Evolutionary conservation across 108 stramenopile species (phyloP).

Genomic region (Schizochytrium sp.): DNA sequence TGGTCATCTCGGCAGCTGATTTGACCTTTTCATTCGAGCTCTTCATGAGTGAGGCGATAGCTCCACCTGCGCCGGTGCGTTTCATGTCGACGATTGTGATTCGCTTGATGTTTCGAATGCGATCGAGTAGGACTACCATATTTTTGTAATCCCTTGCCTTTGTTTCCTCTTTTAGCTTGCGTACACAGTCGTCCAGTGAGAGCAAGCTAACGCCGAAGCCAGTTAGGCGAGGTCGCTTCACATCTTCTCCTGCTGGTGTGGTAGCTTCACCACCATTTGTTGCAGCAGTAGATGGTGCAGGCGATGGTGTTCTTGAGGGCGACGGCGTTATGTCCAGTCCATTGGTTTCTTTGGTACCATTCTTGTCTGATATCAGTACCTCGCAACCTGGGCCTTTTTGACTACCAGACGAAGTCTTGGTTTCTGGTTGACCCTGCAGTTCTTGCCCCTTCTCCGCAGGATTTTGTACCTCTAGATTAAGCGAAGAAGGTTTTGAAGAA

Average conservation of each 20-base stretch:
- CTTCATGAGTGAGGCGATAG: not conserved
- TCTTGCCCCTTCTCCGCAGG: no score
- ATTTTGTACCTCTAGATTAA: no score
- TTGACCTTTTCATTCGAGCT: not conserved
- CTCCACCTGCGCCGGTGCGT: not conserved
- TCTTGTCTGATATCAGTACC: no score
- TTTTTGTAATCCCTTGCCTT: not conserved
- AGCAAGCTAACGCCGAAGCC: conserved; percentile 5
- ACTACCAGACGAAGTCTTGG: no score
- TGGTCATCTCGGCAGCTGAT: not conserved
- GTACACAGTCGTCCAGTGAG: not conserved
- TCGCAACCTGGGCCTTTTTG: no score
- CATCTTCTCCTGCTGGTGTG: not conserved
- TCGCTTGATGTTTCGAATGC: conserved; percentile 33
- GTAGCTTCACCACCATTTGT: not conserved
- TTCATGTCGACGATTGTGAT: conserved; percentile 21
- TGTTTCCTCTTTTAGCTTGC: not conserved
- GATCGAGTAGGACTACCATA: not conserved
- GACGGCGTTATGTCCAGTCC: no score
- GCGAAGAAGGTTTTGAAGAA: no score
- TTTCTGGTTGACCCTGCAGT: no score
- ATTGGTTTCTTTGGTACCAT: no score
- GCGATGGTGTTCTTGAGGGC: not conserved
- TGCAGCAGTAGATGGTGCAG: not conserved
- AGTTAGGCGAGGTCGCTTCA: not conserved